Evolutionary conservation across 768 basidiomycete species (phyloP).

Genomic region (Favolaschia claudopus): DNA sequence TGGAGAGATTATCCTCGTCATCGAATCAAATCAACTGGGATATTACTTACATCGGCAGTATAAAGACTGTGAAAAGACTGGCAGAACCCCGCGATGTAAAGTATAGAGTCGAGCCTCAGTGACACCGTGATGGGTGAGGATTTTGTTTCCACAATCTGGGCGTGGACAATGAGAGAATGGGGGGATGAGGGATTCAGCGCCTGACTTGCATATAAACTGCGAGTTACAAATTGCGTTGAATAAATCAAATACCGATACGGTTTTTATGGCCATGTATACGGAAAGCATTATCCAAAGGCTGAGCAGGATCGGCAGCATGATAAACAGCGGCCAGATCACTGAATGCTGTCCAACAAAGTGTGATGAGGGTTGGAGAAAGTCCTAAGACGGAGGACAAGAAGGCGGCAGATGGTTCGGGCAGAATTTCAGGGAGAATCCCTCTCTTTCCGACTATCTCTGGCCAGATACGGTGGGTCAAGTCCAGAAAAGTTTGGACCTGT

Average conservation of each 20-base stretch:
- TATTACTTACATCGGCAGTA: neutral
- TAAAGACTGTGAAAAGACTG: conserved; percentile 9
- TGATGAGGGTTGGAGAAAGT: neutral
- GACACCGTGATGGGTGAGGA: neutral
- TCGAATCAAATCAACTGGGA: no score
- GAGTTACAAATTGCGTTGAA: neutral
- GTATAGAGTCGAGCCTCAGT: conserved; percentile 4
- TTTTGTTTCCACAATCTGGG: neutral
- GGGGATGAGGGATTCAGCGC: neutral
- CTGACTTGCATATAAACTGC: neutral
- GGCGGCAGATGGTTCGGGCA: neutral
- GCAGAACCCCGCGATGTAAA: conserved; percentile 1
- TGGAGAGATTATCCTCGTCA: no score
- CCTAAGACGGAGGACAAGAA: neutral
- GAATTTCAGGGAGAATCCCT: neutral
- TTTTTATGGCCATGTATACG: neutral
- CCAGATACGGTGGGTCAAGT: conserved; percentile 6
- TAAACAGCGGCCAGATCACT: neutral
- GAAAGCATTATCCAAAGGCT: neutral
- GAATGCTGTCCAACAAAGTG: conserved; percentile 2
- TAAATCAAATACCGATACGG: neutral
- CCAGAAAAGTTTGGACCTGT: neutral
- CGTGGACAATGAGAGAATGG: neutral
- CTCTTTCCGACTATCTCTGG: neutral
- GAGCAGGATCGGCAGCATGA: neutral